A percentile compares a stretch with the other conserved stretches of the same genome.
Evolutionary conservation across 106 monocot species (phyloP).

Genomic region (Alisma plantagoaquatica): DNA sequence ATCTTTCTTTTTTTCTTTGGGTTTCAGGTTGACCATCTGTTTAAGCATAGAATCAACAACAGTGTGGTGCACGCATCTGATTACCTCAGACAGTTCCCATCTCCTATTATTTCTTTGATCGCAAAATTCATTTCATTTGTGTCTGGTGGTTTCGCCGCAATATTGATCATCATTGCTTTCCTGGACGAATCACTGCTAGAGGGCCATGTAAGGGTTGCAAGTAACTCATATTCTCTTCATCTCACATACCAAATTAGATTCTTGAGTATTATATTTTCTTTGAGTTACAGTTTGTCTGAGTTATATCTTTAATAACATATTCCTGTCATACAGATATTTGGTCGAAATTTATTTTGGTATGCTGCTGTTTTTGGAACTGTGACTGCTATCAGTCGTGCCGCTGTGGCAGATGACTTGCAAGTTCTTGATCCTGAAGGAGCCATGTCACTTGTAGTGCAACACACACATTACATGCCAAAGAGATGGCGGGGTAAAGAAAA

Average conservation of each 20-base stretch:
- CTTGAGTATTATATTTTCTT: no score
- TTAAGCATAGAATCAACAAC: conserved; percentile 75
- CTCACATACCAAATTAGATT: no score
- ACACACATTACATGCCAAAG: conserved; percentile 96
- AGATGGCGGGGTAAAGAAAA: conserved; percentile 91
- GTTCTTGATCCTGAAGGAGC: conserved; percentile 78
- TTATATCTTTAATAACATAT: no score
- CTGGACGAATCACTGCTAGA: conserved; percentile 93
- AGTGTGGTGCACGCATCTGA: conserved; percentile 62
- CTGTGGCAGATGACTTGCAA: conserved; percentile 73
- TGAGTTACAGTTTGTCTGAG: no score
- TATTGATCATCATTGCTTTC: conserved; percentile 86
- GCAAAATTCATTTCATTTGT: conserved; percentile 95
- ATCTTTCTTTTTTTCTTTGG: not conserved
- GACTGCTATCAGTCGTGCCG: conserved; percentile 76
- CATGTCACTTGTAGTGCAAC: conserved; percentile 77
- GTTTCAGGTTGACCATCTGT: conserved; percentile 89
- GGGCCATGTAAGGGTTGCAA: conserved; percentile 62
- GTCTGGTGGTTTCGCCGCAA: conserved; percentile 88
- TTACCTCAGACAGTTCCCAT: conserved; percentile 95
- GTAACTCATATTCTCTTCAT: no score
- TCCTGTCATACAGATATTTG: conserved; percentile 82
- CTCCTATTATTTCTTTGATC: conserved; percentile 77
- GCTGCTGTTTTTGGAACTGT: conserved; percentile 87
- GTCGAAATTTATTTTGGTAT: conserved; percentile 94